Evolutionary conservation across 2,329 filamentous ascomycete species (phyloP), one percentile per base, ranked within the genome.

Genomic region (Pseudogymnoascus verrucosus): DNA sequence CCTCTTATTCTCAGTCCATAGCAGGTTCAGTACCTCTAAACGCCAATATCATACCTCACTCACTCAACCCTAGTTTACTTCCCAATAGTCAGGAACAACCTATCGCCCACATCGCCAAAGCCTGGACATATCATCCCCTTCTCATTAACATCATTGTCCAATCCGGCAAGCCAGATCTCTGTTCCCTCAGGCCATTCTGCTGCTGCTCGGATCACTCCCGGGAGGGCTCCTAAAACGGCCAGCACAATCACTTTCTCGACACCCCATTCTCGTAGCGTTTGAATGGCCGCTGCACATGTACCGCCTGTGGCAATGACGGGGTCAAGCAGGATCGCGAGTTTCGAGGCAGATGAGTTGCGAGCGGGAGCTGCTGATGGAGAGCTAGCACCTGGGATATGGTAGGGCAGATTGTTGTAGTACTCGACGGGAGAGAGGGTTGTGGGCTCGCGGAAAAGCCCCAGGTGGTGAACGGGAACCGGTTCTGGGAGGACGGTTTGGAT

Each of bases 321-420:
- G 73, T 98, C 93, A 59, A 96, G 84, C 63, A 97, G 80, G 72
- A 97, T 89, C 65, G 92, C 92, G 11, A 96, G 80, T 21, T 84
- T 80, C 1, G 84, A 76, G 21, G 72, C 72, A 8, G 69, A 67
- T 4, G 73, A 66, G 59, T 77, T 80, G 51, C 78, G 78, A 47
- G 74, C 70, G 39, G 69, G 65, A 47, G 77, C 71, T 60, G 61
- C 75, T 1, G 79, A 75, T 3, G 77, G 73, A 36, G 76, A 73
- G 66, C 78, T 78, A 54, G 72, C 71, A 3, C 68, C 61, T 31
- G 79, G 72, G 40, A 80, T 74, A 77, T 91, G 89, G 77, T 90
- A 88, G 37, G 92, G 92, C 19, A 97, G 87, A 77, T 96, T 96
- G 81, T 97, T 97, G 84, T 97, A 97, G 83, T 97, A 96, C 78